Evolutionary conservation across 257 asterid species (phyloP).

Genomic region (Salvia splendens): DNA sequence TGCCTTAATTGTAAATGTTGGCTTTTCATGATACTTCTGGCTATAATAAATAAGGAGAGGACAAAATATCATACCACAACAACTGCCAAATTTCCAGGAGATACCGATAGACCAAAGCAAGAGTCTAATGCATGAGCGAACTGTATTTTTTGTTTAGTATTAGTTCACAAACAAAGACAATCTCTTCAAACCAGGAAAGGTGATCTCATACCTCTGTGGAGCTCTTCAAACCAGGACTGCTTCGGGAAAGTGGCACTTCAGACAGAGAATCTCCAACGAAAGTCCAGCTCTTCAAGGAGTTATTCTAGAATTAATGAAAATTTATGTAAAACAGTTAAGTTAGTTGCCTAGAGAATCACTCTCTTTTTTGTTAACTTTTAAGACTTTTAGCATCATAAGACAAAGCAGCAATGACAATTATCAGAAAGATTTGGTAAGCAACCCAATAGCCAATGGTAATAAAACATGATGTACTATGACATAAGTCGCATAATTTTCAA

Average conservation of each 20-base stretch:
- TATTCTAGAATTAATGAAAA: conserved; percentile 55
- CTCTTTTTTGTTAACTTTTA: conserved; percentile 11
- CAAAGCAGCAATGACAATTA: too few relatives aligned
- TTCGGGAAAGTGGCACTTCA: conserved; percentile 68
- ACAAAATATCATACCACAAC: conserved; percentile 65
- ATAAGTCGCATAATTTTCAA: neutral
- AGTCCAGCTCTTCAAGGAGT: conserved; percentile 72
- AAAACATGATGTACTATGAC: neutral
- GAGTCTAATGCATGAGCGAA: conserved; percentile 67
- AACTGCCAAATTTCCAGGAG: conserved; percentile 85
- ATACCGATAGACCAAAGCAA: conserved; percentile 88
- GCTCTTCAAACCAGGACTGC: conserved; percentile 58
- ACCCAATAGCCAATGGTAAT: conserved; percentile 16
- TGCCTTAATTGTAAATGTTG: conserved; percentile 18
- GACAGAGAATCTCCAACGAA: conserved; percentile 46
- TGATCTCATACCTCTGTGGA: conserved; percentile 60
- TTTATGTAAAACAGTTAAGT: neutral
- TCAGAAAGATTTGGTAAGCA: neutral
- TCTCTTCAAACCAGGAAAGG: neutral
- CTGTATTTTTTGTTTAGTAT: conserved; percentile 43
- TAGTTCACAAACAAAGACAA: conserved; percentile 26
- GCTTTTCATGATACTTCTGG: conserved; percentile 19
- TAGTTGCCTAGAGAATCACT: conserved; percentile 15
- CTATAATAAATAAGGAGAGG: conserved; percentile 25
- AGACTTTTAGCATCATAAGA: neutral